Percentiles rank a stretch among this genome's conserved stretches.
Conservation (phyloP, 495 filamentous ascomycete genomes). For the Podospora bellae-mahoneyi region DNA sequence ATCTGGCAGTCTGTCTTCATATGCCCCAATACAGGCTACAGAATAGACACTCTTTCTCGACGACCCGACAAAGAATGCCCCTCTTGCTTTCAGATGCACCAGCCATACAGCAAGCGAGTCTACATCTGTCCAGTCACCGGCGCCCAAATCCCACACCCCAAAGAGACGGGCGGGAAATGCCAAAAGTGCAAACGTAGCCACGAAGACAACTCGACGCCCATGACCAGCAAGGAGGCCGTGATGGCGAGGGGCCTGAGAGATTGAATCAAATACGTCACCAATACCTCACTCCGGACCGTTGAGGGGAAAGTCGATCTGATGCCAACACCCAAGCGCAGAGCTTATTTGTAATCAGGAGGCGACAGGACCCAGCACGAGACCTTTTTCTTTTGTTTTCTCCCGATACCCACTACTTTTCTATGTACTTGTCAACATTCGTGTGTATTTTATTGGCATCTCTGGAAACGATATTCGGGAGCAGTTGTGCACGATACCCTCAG, state of each 20-base stretch:
- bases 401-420: neutral
- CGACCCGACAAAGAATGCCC: slow-evolving; percentile 29
- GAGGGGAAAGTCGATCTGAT: neutral
- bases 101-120: slow-evolving; percentile 31
- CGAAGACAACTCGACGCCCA: slow-evolving; percentile 31
- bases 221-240: slow-evolving; percentile 26
- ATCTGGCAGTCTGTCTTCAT: slow-evolving; percentile 36
- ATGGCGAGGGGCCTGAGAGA: neutral
- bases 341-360: neutral
- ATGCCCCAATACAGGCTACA: slow-evolving; percentile 37
- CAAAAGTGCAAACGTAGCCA: slow-evolving; percentile 29
- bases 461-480: neutral
- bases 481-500: neutral
- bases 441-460: neutral
- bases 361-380: neutral
- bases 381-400: neutral
- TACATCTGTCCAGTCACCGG: slow-evolving; percentile 35
- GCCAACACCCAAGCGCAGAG: neutral
- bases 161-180: slow-evolving; percentile 29
- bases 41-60: slow-evolving; percentile 22
- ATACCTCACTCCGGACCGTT: neutral
- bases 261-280: neutral
- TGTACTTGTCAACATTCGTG: neutral
- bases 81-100: slow-evolving; percentile 34
- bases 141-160: slow-evolving; percentile 29